phyloP scores from a whole-genome alignment of 306 rosid genomes.

The Quercus gilva region DNA sequence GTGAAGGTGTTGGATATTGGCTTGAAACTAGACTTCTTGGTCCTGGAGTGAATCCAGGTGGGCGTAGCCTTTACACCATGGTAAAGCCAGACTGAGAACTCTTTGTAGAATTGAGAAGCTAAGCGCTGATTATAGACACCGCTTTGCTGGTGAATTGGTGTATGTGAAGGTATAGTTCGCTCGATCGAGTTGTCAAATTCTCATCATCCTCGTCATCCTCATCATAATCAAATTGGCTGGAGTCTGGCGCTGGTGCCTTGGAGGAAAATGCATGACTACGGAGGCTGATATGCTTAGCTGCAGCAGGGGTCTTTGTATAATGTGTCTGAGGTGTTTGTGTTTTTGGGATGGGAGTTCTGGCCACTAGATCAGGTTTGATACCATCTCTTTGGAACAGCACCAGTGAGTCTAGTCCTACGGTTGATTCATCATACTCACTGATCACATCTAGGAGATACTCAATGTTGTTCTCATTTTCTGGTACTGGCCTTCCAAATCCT shows the following conservation, averaged over 20 bases:
- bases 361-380: constrained; percentile 55
- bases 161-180: constrained; percentile 41
- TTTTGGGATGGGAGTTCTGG: constrained; percentile 50
- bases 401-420: constrained; percentile 73
- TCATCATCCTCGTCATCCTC: constrained; percentile 37
- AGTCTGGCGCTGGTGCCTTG: constrained; percentile 39
- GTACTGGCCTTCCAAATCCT: constrained; percentile 83
- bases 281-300: constrained; percentile 58
- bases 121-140: constrained; percentile 59
- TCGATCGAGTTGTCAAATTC: constrained; percentile 72
- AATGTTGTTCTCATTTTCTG: constrained; percentile 68
- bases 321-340: constrained; percentile 39
- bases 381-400: constrained; percentile 64
- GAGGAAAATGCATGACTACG: constrained; percentile 53
- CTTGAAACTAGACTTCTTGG: constrained; percentile 42
- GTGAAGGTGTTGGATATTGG: constrained; percentile 52
- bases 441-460: constrained; percentile 89
- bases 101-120: constrained; percentile 85
- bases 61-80: constrained; percentile 70
- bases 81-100: constrained; percentile 77
- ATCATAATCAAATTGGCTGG: constrained; percentile 32
- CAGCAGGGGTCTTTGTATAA: constrained; percentile 29
- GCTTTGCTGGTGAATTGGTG: constrained; percentile 46
- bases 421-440: constrained; percentile 79
- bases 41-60: constrained; percentile 56